Evolutionary conservation across 768 basidiomycete species (phyloP).

Genomic region (Mycena amicta): DNA sequence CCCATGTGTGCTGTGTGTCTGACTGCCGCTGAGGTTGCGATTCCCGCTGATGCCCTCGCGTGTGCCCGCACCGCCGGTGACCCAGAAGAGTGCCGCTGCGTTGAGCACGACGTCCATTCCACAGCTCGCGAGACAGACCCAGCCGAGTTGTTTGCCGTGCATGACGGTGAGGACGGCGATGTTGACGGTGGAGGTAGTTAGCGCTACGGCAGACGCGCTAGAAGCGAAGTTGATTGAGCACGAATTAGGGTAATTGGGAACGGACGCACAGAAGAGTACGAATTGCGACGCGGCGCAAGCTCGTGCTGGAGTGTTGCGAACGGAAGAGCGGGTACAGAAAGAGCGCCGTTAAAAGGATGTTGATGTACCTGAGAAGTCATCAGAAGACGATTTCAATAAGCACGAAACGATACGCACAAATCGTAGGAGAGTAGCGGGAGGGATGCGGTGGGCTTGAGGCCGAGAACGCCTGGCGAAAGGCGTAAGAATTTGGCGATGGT

Average conservation of each 20-base stretch:
- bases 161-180: conserved; percentile 45
- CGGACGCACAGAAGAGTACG: conserved; percentile 45
- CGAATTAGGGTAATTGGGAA: neutral
- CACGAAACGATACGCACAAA: no score
- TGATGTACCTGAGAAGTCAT: no score
- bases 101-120: conserved; percentile 20
- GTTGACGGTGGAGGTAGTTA: conserved; percentile 49
- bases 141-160: conserved; percentile 47
- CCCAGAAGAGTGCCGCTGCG: conserved; percentile 3
- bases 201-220: conserved; percentile 47
- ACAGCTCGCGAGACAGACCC: conserved; percentile 47
- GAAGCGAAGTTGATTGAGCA: neutral
- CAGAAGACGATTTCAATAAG: no score
- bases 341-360: conserved; percentile 39
- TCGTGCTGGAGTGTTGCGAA: conserved; percentile 32
- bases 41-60: no score
- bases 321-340: conserved; percentile 50
- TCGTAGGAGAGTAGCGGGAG: conserved; percentile 50
- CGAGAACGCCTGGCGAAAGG: no score
- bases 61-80: neutral
- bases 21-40: no score
- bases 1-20: no score
- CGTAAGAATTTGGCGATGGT: no score
- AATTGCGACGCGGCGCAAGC: conserved; percentile 38
- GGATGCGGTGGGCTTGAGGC: conserved; percentile 44